phyloP scores from a whole-genome alignment of 768 basidiomycete species.

The Tricholoma furcatifolium region DNA sequence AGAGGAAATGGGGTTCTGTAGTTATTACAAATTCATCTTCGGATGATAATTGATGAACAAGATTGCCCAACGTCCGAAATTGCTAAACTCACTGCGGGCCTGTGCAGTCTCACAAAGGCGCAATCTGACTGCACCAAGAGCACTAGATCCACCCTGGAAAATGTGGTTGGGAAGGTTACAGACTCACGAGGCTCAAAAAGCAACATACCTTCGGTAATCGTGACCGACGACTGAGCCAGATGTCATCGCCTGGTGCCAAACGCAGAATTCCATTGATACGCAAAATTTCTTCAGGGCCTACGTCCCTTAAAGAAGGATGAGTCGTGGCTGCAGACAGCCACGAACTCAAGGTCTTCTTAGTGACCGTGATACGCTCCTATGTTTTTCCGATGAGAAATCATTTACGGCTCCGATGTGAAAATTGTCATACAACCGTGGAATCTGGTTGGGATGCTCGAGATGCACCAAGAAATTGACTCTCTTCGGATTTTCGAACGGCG shows the following conservation, averaged over 20 bases:
- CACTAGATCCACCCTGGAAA: conserved; percentile 80
- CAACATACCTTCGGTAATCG: conserved; percentile 50
- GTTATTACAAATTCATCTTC: conserved; percentile 59
- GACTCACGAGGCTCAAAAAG: conserved; percentile 9
- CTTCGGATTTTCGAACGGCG: conserved; percentile 39
- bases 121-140: conserved; percentile 69
- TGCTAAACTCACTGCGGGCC: conserved; percentile 47
- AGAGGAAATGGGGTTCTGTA: conserved; percentile 76
- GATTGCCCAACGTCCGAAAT: conserved; percentile 2
- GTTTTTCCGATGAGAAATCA: conserved; percentile 14
- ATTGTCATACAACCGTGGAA: conserved; percentile 27
- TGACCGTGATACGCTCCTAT: conserved; percentile 52
- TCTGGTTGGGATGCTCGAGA: conserved; percentile 33
- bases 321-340: conserved; percentile 44
- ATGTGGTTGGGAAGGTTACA: conserved; percentile 19
- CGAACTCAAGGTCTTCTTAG: conserved; percentile 38
- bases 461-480: conserved; percentile 40
- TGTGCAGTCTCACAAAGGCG: conserved; percentile 68
- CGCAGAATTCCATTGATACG: conserved; percentile 40
- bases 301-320: conserved; percentile 17
- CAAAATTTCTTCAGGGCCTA: conserved; percentile 23
- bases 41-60: conserved; percentile 15
- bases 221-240: conserved; percentile 58
- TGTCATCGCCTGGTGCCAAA: conserved; percentile 48
- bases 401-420: background rate